Evolutionary conservation across 2,329 filamentous ascomycete genomes (phyloP), one percentile per base, ranked within the genome.

Genomic region (Fusarium sp.): DNA sequence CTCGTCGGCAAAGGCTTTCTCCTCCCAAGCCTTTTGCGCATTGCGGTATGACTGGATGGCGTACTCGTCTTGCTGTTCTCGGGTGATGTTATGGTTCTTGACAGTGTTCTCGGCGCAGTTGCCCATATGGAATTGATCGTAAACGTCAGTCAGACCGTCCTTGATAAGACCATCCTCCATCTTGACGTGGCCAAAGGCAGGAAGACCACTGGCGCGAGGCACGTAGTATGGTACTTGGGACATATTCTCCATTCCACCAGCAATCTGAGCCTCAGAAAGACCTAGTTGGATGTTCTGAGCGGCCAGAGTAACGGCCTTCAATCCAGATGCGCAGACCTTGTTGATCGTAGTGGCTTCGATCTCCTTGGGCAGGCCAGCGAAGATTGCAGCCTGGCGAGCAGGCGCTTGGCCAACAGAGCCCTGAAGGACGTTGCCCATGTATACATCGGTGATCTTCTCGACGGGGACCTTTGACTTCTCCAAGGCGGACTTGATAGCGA

Each of bases 221-320:
- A 96, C 82, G 77, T 97, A 98, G 80, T 96, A 96, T 4, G 96
- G 96, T 6, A 97, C 93, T 38, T 91, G 87, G 7, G 92, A 93
- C 96, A 99, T 99, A 80, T 93, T 97, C 83, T 99, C 96, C 92
- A 99, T 97, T 53, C 96, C 96, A 65, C 96, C 96, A 2, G 96
- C 96, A 9, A 98, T 85, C 77, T 97, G 92, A 1, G 92, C 94
- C 74, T 97, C 92, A 17, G 93, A 88, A 11, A 97, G 85, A 7
- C 96, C 95, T 12, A 99, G 87, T 80, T 97, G 93, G 72, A 98
- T 97, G 75, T 97, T 96, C 76, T 97, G 93, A 2, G 95, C 95
- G 2, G 95, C 96, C 43, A 98, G 86, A 21, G 87, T 89, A 6
- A 98, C 94, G 2, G 96, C 92, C 80, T 99, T 99, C 69, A 99